Evolutionary conservation across 148 eudicot genomes (phyloP), one percentile per base, ranked within the genome.

Genomic region (Mesembryanthemum crystallinum): DNA sequence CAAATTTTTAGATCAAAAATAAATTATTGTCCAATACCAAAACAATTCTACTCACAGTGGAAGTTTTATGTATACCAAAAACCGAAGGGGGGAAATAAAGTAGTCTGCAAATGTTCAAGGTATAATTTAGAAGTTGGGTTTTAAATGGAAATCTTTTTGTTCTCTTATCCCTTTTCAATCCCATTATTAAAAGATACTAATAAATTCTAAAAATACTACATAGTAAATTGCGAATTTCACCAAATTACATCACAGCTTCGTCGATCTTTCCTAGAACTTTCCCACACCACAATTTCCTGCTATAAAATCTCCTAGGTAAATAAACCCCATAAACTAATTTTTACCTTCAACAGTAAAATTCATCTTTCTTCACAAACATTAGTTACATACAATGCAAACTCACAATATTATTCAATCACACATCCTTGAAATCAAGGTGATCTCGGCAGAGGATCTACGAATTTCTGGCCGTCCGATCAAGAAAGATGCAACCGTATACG

Each of bases 351-450:
- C 39, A 35, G 39, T 35, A 17, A 52, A 52, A 52, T 7, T 8
- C 14, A 52, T 2, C n/a, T 7, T n/a, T 13, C 10, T 52, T 15
- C 10, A 4, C 3, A 52, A 15, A 15, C 4, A 51, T 52, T n/a
- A n/a, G n/a, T n/a, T n/a, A 3, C 7, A 17, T 0, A 17, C 57
- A 45, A 45, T 10, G 13, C 5, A 51, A 2, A 4, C 25, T 35
- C 77, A 74, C 47, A 17, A 29, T n/a, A 42, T 25, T 10, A 42
- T 6, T 67, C 70, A 64, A 52, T 47, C 63, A 69, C 23, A 75
- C 39, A 70, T 10, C 61, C 70, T 75, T 4, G 83, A 80, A 58
- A 80, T 80, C 76, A 80, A 64, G 42, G 67, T 75, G 42, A 80
- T 76, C 21, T 80, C 83, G 10, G 83, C 76, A 1, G 76, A 80